Conservation (phyloP, 257 asterid species). For the Voacanga thouarsii region DNA sequence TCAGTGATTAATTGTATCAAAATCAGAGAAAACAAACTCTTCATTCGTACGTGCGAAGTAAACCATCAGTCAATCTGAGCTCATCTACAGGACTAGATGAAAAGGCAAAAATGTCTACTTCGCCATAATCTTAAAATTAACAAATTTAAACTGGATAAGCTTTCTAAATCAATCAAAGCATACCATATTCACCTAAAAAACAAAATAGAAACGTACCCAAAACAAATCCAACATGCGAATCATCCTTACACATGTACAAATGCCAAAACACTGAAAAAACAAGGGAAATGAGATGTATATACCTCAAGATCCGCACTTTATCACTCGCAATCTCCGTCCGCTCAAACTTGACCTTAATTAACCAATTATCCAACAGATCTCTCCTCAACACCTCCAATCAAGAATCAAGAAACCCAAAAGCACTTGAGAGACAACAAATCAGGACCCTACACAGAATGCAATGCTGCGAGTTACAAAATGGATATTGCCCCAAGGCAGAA, state of each 20-base stretch:
- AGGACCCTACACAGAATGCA: conserved; percentile 18
- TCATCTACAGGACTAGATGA: background rate
- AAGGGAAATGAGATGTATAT: background rate
- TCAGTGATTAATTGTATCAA: background rate
- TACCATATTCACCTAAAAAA: background rate
- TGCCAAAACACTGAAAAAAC: background rate
- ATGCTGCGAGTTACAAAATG: background rate
- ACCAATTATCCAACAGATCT: conserved; percentile 28
- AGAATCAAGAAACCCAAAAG: background rate
- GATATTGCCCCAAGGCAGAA: conserved; percentile 5
- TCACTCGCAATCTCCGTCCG: conserved; percentile 2
- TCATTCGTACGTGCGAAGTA: background rate
- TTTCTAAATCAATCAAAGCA: background rate
- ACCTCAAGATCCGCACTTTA: conserved; percentile 40
- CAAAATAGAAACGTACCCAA: background rate
- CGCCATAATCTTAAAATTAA: background rate
- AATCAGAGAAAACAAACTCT: background rate
- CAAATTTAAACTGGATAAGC: background rate
- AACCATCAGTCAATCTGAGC: conserved; percentile 12
- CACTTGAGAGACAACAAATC: conserved; percentile 5
- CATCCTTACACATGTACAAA: background rate
- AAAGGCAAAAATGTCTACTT: background rate
- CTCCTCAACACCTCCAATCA: conserved; percentile 11
- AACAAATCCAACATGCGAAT: background rate
- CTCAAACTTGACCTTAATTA: conserved; percentile 1